Evolutionary conservation across 2,329 filamentous ascomycete species (phyloP).

Genomic region (Aphanocladium album): DNA sequence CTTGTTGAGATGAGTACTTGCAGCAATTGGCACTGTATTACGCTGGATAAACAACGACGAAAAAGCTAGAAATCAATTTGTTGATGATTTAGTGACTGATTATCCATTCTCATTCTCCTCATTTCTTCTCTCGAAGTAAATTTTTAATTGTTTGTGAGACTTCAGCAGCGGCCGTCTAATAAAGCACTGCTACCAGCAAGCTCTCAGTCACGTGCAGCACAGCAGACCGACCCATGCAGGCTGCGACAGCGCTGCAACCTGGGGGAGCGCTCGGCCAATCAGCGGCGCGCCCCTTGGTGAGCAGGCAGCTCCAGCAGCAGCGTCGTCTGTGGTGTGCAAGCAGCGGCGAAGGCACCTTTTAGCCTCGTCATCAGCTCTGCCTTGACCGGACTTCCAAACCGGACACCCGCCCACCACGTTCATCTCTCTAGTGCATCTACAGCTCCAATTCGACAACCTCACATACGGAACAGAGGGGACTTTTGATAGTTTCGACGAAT

Average conservation of each 20-base stretch:
- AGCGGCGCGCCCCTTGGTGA: slow-evolving; percentile 16
- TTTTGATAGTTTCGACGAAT: neutral
- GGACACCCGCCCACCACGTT: neutral
- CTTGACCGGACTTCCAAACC: slow-evolving; percentile 13
- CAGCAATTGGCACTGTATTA: neutral
- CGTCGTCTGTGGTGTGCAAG: neutral
- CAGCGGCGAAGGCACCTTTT: slow-evolving; percentile 20
- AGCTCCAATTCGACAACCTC: neutral
- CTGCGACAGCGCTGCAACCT: slow-evolving; percentile 10
- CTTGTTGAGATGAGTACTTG: neutral
- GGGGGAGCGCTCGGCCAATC: slow-evolving; percentile 21
- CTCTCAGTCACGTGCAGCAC: slow-evolving; percentile 7
- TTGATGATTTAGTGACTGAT: too few species aligned
- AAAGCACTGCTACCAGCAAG: neutral
- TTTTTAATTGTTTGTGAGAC: neutral
- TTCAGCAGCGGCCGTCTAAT: neutral
- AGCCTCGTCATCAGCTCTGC: slow-evolving; percentile 50
- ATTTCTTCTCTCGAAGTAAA: neutral
- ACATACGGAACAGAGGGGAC: neutral
- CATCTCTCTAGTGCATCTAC: neutral
- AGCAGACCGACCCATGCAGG: neutral
- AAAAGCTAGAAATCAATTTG: too few species aligned
- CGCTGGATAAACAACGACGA: too few species aligned
- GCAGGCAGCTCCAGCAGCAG: slow-evolving; percentile 20
- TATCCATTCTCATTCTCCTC: too few species aligned